Evolutionary conservation across 768 basidiomycete species (phyloP), one percentile per base, ranked within the genome.

Genomic region (Lentinula lateritia): DNA sequence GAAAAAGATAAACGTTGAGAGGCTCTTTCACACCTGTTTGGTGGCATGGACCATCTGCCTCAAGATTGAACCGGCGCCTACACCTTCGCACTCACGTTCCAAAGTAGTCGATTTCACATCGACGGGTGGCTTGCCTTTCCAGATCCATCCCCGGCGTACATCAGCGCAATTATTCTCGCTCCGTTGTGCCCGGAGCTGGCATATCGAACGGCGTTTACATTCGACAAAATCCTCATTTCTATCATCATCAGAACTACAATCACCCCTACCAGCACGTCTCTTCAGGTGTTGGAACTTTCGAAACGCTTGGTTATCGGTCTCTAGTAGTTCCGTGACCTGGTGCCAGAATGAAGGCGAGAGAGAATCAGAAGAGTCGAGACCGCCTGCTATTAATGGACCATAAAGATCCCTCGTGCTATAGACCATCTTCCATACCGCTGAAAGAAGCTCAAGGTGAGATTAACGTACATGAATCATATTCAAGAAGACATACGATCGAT

Each of bases 261-360:
- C 48, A 39, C 39, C 59, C 8, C 59, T 13, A 32, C 59, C 41
- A 13, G 18, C 41, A 7, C 59, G 45, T 34, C 59, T 50, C 41
- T 60, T 60, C 13, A 38, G 41, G 50, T 41, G 50, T 15, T 60
- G 50, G 71, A 78, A 86, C 38, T 78, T 67, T 45, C 79, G 68
- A 63, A 80, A 82, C 3, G 77, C 75, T 13, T 71, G 69, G 42
- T 81, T 77, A 65, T 85, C 80, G 18, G 69, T 61, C 45, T 71
- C 78, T 62, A 86, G 82, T 0, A 73, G 78, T 59, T 84, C 83
- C 0, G 85, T 86, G 7, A 86, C 74, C 48, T 72, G 71, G 67
- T 87, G 86, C 86, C 85, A 87, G 72, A 87, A 87, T 8, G 78
- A 70, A 2, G 84, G 76, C 28, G 71, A 74, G 12, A 87, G 74